Conservation (phyloP, 1,139 yeast species). For the Yamadazyma buinensis region DNA sequence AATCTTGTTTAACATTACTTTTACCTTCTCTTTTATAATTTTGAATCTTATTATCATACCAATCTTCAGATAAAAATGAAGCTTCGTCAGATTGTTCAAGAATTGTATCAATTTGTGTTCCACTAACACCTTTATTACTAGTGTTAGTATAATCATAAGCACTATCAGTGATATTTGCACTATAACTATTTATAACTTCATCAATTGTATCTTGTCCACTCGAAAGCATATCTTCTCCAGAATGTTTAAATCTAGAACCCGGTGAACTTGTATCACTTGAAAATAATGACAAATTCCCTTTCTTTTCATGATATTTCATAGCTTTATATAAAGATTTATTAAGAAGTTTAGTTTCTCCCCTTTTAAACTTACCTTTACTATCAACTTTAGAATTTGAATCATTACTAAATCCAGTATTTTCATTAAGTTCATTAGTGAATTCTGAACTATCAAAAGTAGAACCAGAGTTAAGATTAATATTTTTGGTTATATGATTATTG, state of each 20-base stretch:
- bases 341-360: not conserved
- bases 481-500: too few species aligned
- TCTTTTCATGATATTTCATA: not conserved
- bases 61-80: conserved; percentile 1
- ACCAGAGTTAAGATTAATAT: too few species aligned
- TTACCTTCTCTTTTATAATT: not conserved
- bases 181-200: conserved; percentile 10
- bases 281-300: not conserved
- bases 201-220: conserved; percentile 5
- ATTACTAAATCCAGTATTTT: too few species aligned
- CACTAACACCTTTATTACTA: too few species aligned
- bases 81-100: not conserved
- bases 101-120: not conserved
- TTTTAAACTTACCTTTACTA: too few species aligned
- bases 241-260: not conserved
- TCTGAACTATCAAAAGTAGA: too few species aligned
- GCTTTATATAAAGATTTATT: conserved; percentile 1
- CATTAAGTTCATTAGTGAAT: too few species aligned
- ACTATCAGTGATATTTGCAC: conserved; percentile 1
- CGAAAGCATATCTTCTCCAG: not conserved
- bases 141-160: too few species aligned
- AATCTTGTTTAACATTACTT: not conserved
- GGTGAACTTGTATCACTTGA: not conserved
- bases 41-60: not conserved
- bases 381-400: too few species aligned